Evolutionary conservation across 768 basidiomycete genomes (phyloP), one percentile per base, ranked within the genome.

Genomic region (Kwoniella sp.): DNA sequence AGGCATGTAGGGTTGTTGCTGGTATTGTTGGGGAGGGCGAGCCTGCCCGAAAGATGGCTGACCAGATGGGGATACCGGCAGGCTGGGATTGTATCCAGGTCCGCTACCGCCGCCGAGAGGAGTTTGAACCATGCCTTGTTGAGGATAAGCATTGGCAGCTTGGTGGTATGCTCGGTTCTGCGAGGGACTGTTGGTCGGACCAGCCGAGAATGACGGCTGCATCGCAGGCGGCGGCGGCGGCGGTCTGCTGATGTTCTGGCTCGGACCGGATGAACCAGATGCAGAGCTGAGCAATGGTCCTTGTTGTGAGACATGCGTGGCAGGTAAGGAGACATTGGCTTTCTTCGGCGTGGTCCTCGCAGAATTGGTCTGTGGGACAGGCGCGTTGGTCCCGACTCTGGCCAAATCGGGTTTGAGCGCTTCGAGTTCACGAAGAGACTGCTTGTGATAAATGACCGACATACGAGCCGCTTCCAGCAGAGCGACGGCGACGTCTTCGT

Each of bases 401-500:
- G 73, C 70, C 56, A 98, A 84, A 76, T 96, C 94, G 1, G 85
- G 86, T 60, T 87, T 85, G 31, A 97, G 86, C 23, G 90, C 85
- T 78, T 97, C 94, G 23, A 96, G 83, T 79, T 98, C 95, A 55
- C 89, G 86, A 59, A 97, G 83, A 17, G 90, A 83, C 76, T 94
- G 92, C 68, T 89, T 86, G 79, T 98, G 94, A 76, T 93, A 96
- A 84, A 93, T 87, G 73, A 98, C 87, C 28, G 89, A 88, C 20
- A 93, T 90, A 25, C 94, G 89, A 20, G 91, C 91, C 80, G 98
- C 93, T 79, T 97, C 93, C 52, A 98, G 87, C 58, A 98, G 83
- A 0, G 93, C 90, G 23, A 90, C 85, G 20, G 91, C 91, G 58
- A 97, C 86, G 78, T 99, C 96, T 61, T 94, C 91, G 59, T 95